Percentiles rank a stretch among this genome's conserved stretches.
Evolutionary conservation across 208 protist genomes (phyloP).

Genomic region (Trypanosoma theileri): DNA sequence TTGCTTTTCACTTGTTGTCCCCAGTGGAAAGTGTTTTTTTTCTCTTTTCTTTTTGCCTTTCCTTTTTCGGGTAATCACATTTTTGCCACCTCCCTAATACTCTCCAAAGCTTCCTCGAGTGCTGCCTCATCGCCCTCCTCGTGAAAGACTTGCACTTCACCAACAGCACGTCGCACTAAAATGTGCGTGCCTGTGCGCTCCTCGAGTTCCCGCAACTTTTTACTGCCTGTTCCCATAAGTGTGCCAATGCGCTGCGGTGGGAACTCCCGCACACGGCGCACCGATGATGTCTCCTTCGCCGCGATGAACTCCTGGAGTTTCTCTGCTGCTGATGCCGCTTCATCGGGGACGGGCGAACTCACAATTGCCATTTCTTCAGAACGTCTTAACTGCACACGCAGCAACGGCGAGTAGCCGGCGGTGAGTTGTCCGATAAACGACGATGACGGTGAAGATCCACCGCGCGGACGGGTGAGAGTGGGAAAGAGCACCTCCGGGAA

Average conservation of each 20-base stretch:
- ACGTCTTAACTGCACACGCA: constrained; percentile 53
- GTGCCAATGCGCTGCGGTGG: constrained; percentile 24
- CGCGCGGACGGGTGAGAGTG: constrained; percentile 29
- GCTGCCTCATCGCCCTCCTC: constrained; percentile 31
- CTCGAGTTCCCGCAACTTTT: constrained; percentile 40
- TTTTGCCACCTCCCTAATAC: constrained; percentile 22
- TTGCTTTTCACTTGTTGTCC: too few relatives aligned
- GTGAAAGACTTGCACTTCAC: constrained; percentile 47
- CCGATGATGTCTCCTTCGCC: constrained; percentile 24
- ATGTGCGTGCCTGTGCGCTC: constrained; percentile 40
- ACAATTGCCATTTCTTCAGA: constrained; percentile 27
- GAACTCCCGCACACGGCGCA: constrained; percentile 39
- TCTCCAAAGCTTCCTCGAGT: constrained; percentile 34
- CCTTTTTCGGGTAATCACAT: neutral
- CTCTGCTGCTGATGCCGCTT: constrained; percentile 31
- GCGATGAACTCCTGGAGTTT: constrained; percentile 28
- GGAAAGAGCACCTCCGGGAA: constrained; percentile 36
- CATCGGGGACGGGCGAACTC: constrained; percentile 32
- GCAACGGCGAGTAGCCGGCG: constrained; percentile 25
- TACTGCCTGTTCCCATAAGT: constrained; percentile 36
- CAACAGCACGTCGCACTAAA: constrained; percentile 28
- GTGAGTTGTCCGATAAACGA: constrained; percentile 36
- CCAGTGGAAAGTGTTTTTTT: too few relatives aligned
- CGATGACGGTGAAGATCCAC: neutral
- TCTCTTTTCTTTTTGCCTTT: neutral